phyloP scores from a whole-genome alignment of 352 stramenopile genomes.

The Globisporangium ultimum region DNA sequence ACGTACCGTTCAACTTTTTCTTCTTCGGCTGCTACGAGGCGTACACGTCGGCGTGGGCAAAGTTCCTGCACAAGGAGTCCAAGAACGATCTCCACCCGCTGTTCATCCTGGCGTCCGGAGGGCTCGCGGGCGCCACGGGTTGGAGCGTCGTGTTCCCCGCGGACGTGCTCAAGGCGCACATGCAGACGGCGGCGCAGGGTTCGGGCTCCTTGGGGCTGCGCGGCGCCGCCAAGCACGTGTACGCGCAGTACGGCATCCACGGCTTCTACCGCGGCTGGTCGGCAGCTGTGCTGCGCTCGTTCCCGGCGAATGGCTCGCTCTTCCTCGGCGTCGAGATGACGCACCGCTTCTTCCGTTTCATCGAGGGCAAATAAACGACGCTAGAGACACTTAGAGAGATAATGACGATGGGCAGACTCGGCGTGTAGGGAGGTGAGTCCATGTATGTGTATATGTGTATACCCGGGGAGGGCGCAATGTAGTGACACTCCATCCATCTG shows the following conservation, averaged over 20 bases:
- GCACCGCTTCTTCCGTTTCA: conserved; percentile 69
- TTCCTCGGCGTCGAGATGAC: conserved; percentile 90
- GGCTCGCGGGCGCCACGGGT: conserved; percentile 69
- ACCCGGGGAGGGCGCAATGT: too few relatives aligned
- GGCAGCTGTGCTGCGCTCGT: conserved; percentile 78
- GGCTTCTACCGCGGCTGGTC: conserved; percentile 88
- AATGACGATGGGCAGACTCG: too few relatives aligned
- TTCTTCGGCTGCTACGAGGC: conserved; percentile 87
- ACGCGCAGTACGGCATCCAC: conserved; percentile 59
- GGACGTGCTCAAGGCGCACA: conserved; percentile 82
- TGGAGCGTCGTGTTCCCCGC: conserved; percentile 87
- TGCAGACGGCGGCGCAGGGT: conserved; percentile 57
- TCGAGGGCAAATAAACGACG: conserved; percentile 22
- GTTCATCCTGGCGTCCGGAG: conserved; percentile 70
- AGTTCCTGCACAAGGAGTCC: conserved; percentile 46
- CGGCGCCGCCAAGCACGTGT: conserved; percentile 51
- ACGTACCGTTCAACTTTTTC: conserved; percentile 90
- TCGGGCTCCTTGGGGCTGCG: conserved; percentile 27
- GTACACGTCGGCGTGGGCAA: conserved; percentile 52
- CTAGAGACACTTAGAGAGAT: too few relatives aligned
- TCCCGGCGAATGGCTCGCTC: conserved; percentile 85
- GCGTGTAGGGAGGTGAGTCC: too few relatives aligned
- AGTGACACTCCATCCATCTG: too few relatives aligned
- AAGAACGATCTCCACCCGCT: conserved; percentile 75
- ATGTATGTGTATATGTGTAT: too few relatives aligned